Base-by-base conservation (phyloP, 2,329 filamentous ascomycete genomes). In the Xylaria sp. region DNA sequence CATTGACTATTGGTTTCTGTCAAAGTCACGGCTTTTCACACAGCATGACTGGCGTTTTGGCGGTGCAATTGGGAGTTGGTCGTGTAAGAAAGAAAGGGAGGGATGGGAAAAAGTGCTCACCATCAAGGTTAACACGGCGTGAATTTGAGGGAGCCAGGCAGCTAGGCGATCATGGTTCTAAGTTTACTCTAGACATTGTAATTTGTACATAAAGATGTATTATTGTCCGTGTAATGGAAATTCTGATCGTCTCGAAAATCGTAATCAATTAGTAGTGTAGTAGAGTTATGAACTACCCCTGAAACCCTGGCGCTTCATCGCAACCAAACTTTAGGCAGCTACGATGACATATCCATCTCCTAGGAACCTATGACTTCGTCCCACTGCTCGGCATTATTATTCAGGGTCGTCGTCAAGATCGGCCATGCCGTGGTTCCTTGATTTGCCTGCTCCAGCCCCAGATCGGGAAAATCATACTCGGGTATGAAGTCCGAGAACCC, bases 31-130 rank as follows among this genome's bases (percentile, higher is more conserved):
- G 66, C 67, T 66, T 69, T 44, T 21, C 18, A 61, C 62, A 60
- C 44, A 65, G 64, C 63, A 69, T 66, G 71, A 69, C 68, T 64
- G 71, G 71, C 71, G 71, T 73, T 73, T 67, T 51, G 68, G 71
- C 44, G 61, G 64, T 69, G 23, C 59, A 54, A 67, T 63, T 58
- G 35, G 67, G 69, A 65, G 53, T 69, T 65, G 60, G 63, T 61
- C 63, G 32, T 65, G 58, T 65, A 69, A 67, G 66, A 69, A 65
- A 63, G 62, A 53, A 54, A 65, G 23, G 16, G 27, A 16, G 23
- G 10, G 42, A 29, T 13, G 16, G 4, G 50, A 35, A 59, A 65
- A 65, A 60, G 37, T 63, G 37, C 23, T 65, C 35, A 61, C 63
- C 47, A 54, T 68, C 68, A 58, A 51, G 44, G 63, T 55, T 60